Conservation (phyloP, 163 green algal genomes). For the Scenedesmus sp. region DNA sequence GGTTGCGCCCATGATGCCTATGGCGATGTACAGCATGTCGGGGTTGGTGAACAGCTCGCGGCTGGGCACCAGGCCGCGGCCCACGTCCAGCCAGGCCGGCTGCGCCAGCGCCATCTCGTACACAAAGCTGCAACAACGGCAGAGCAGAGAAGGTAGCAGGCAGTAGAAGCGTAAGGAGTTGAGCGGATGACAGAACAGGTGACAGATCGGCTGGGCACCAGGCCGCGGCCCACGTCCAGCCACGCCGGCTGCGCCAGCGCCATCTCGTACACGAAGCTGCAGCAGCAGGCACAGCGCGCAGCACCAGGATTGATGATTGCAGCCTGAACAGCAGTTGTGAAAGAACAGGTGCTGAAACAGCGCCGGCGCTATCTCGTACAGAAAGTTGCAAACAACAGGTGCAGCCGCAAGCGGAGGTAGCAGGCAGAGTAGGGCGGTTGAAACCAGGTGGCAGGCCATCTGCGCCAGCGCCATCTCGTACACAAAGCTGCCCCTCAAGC, state of each 20-base stretch:
- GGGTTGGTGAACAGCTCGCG: conserved; percentile 65
- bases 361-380: conserved; percentile 72
- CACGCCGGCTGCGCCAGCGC: conserved; percentile 66
- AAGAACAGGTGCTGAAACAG: neutral
- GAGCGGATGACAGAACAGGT: too few relatives aligned
- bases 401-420: too few relatives aligned
- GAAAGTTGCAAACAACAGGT: conserved; percentile 61
- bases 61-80: conserved; percentile 65
- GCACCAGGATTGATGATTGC: too few relatives aligned
- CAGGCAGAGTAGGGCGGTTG: too few relatives aligned
- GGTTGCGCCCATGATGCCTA: conserved; percentile 82
- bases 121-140: conserved; percentile 62
- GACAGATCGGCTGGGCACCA: conserved; percentile 58
- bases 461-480: neutral
- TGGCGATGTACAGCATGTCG: conserved; percentile 73
- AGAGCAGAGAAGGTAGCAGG: neutral
- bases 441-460: too few relatives aligned
- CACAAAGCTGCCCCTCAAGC: neutral
- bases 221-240: conserved; percentile 64
- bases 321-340: too few relatives aligned
- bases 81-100: conserved; percentile 68
- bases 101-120: conserved; percentile 72
- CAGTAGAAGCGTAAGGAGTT: too few relatives aligned
- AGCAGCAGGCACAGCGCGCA: neutral
- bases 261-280: conserved; percentile 78